Conservation (phyloP, 768 basidiomycete species). For the Auricularia sp. region DNA sequence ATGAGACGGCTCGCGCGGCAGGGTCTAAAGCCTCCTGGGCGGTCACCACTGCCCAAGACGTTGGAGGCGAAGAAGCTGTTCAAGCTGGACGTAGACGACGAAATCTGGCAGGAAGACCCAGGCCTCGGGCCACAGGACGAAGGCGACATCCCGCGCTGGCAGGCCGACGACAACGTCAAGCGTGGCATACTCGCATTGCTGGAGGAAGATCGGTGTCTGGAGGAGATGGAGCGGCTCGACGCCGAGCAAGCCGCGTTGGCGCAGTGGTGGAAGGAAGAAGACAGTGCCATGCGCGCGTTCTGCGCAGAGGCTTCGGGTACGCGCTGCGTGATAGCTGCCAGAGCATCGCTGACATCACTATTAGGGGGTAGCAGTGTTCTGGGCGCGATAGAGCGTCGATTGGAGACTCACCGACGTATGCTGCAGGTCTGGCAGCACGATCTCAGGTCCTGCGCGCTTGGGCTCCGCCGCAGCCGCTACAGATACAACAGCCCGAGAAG, state of each 20-base stretch:
- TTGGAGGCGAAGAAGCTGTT: not conserved
- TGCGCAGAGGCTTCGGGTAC: not conserved
- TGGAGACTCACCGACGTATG: no score
- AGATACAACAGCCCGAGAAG: no score
- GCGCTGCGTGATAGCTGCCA: no score
- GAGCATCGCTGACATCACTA: no score
- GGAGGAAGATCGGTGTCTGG: not conserved
- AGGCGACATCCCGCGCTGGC: not conserved
- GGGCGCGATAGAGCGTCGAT: no score
- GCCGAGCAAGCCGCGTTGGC: not conserved
- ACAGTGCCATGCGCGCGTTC: not conserved
- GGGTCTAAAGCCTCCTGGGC: not conserved
- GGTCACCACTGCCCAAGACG: not conserved
- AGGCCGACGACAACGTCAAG: not conserved
- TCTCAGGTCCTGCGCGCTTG: no score
- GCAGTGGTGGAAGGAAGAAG: not conserved
- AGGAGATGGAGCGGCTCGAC: not conserved
- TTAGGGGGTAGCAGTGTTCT: no score
- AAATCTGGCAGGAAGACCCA: conserved; percentile 1
- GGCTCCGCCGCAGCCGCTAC: no score
- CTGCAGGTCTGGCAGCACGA: no score
- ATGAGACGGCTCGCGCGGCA: not conserved
- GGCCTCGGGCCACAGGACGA: not conserved
- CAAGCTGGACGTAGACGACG: not conserved
- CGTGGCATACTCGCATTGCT: not conserved